A percentile compares a stretch with the other conserved stretches of the same genome.
These are phyloP conservation scores for Rhizopogon rudus DNA, from an alignment of 768 basidiomycete genomes.

Conservation along the genomic window DNA sequence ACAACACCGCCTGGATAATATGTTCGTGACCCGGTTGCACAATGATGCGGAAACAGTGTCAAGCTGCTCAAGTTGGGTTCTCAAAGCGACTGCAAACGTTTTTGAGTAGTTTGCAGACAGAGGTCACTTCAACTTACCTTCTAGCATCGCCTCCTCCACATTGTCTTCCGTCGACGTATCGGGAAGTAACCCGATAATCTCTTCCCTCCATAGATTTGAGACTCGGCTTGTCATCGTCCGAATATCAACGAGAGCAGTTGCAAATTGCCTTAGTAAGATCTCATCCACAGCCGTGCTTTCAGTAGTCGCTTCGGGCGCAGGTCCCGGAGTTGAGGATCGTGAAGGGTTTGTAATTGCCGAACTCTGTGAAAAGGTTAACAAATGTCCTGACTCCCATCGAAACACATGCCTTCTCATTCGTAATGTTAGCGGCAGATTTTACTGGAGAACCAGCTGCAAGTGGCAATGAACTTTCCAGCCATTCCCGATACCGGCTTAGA, in stretches of 20 bases:
- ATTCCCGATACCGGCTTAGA: constrained; percentile 70
- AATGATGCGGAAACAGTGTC: constrained; percentile 50
- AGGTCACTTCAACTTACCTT: constrained; percentile 38
- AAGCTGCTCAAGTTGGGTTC: constrained; percentile 44
- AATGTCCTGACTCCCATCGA: neutral
- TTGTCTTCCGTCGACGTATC: constrained; percentile 31
- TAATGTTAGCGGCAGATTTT: constrained; percentile 28
- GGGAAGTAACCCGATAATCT: constrained; percentile 60
- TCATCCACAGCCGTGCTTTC: constrained; percentile 64
- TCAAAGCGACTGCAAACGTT: constrained; percentile 45
- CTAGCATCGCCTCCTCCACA: constrained; percentile 30
- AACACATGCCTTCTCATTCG: constrained; percentile 28
- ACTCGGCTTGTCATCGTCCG: constrained; percentile 48
- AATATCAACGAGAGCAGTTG: constrained; percentile 67
- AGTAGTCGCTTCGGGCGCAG: constrained; percentile 41
- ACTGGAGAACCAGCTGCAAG: constrained; percentile 31
- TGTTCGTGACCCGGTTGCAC: constrained; percentile 57
- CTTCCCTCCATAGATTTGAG: constrained; percentile 59
- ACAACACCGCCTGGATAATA: constrained; percentile 76
- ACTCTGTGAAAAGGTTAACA: neutral
- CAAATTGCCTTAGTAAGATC: constrained; percentile 55
- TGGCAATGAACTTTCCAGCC: constrained; percentile 61
- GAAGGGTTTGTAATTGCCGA: constrained; percentile 7
- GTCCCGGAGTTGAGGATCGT: constrained; percentile 50
- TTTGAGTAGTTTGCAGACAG: neutral